Base-by-base conservation (phyloP, 1,284 basidiomycete genomes). In the Tetrapyrgos nigripes region DNA sequence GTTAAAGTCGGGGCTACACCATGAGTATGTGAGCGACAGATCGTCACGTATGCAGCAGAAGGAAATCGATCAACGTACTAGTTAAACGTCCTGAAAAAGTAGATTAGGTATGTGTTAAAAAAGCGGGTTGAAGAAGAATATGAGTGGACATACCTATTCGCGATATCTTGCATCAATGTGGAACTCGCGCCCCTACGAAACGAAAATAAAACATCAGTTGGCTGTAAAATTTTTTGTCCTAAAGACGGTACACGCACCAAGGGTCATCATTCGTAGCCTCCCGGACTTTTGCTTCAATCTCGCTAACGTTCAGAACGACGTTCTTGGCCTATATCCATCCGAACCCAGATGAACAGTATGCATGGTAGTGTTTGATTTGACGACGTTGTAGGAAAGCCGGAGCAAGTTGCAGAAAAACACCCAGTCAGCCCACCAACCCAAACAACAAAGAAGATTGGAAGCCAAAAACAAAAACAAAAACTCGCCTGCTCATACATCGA, bases 261-360 rank as follows among this genome's bases (percentile, higher is more conserved):
- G 97, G 89, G 65, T 99, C 97, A 70, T 98, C 96, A 68, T 98
- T 99, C 8, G 97, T 99, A 2, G 97, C 97, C 65, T 99, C 97
- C 66, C 88, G 83, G 28, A 99, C 97, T 77, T 98, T 98, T 17
- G 91, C 93, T 76, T 99, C 97, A 87, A 95, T 97, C 79, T 98
- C 97, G 65, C 91, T 94, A 61, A 98, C 83, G 79, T 98, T 98
- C 66, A 98, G 83, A 17, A 98, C 96, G 64, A 93, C 86, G 74
- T 93, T 93, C 79, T 90, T 93, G 37, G 92, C 91, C 92, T 93
- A 57, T n/a, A n/a, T 23, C 26, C 33, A 8, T 8, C 14, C 8
- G 19, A 1, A 43, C 33, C 40, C 26, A 58, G 17, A n/a, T 35
- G 24, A 53, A 21, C 51, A 55, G 17, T n/a, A n/a, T n/a, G n/a